Base-by-base conservation (phyloP, 2,329 filamentous ascomycete species). In the Rutstroemia sp. region DNA sequence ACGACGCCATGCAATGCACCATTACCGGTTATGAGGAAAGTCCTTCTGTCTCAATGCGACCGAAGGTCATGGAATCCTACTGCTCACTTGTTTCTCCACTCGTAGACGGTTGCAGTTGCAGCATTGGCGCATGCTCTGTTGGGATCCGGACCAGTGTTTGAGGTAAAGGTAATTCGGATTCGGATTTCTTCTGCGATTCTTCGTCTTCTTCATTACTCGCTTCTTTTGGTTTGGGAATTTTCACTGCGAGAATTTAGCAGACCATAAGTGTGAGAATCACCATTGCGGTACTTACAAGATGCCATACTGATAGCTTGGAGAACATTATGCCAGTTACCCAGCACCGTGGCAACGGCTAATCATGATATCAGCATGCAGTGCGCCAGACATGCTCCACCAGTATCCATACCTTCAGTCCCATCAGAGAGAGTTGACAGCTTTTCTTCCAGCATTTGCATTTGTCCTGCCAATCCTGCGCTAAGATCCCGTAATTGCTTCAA, bases 241-340 rank as follows among this genome's bases (percentile, higher is more conserved):
- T 89, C 56, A 81, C 87, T 91, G 60, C 54, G 10, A 34, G 10
- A 6, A 27, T 51, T n/a, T 25, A 44, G 23, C 21, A 25, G 52
- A 25, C 7, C 17, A 19, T 23, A 12, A 12, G 21, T 49, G 42
- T 17, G 6, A 16, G 14, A 12, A 21, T 30, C 12, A 41, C 7
- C 16, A 54, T 14, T 10, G 12, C 12, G 56, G 7, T 27, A 74
- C 83, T 67, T 78, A 92, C 88, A 80, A 58, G 87, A 92, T 60
- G 89, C 89, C 87, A 94, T 92, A 67, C 87, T 87, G 67, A 95
- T 92, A 44, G 88, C 88, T 62, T 87, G 79, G 58, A 95, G 78
- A 61, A 95, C 89, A 65, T 89, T 92, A 71, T 92, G 87, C 89
- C 89, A 95, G 70, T 94, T 95, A 53, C 86, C 82, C 69, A 95